A percentile compares a stretch with the other conserved stretches of the same genome.
These are phyloP conservation scores for Geotrichum phurueaensis DNA, from an alignment of 1,139 yeast genomes.

Conservation along the genomic window DNA sequence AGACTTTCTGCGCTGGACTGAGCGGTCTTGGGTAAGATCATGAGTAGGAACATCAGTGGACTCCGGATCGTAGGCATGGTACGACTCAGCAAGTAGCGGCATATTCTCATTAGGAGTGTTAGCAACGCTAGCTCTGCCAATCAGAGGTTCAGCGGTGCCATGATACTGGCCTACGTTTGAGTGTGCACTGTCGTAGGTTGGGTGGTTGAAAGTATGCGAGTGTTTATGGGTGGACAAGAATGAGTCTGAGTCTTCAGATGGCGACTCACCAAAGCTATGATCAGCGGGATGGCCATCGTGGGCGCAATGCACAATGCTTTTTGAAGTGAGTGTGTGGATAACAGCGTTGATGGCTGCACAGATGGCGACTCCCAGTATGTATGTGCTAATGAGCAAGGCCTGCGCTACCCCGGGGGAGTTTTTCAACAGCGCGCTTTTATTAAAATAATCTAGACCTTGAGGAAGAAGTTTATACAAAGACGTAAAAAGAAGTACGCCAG, in stretches of 20 bases:
- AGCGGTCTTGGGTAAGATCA: not conserved
- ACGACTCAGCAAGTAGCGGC: not conserved
- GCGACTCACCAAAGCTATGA: conserved; percentile 61
- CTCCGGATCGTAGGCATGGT: not conserved
- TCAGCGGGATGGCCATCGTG: conserved; percentile 40
- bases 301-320: conserved; percentile 79
- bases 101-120: conserved; percentile 14
- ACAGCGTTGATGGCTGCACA: conserved; percentile 57
- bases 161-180: not conserved
- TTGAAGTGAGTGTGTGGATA: conserved; percentile 70
- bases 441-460: conserved; percentile 44
- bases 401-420: conserved; percentile 30
- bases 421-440: conserved; percentile 22
- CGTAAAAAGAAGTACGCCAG: conserved; percentile 65
- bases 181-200: not conserved
- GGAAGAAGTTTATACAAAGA: conserved; percentile 72
- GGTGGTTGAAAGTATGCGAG: conserved; percentile 21
- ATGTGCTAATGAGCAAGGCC: conserved; percentile 45
- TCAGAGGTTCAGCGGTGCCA: not conserved
- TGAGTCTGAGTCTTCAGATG: conserved; percentile 19
- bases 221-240: conserved; percentile 17
- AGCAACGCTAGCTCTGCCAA: not conserved
- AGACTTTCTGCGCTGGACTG: conserved; percentile 14
- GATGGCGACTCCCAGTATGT: conserved; percentile 51
- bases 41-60: not conserved